Evolutionary conservation across 2,329 filamentous ascomycete genomes (phyloP).

Genomic region (Colletotrichum karsti): DNA sequence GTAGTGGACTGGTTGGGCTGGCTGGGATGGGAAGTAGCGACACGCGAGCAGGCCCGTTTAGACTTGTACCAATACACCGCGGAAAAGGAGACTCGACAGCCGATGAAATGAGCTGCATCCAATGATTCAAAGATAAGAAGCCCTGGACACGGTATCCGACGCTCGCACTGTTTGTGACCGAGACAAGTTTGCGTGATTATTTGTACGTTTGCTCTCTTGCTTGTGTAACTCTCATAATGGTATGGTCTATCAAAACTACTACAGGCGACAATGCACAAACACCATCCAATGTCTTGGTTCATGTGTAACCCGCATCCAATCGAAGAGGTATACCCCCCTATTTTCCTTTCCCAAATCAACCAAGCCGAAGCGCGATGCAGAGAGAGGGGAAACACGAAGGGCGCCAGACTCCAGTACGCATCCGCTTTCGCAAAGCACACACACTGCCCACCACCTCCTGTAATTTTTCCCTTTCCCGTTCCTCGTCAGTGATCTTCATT

Average conservation of each 20-base stretch:
- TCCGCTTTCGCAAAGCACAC: constrained; percentile 14
- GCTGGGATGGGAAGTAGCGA: constrained; percentile 2
- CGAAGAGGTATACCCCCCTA: neutral
- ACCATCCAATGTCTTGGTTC: constrained; percentile 3
- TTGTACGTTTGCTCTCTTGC: constrained; percentile 5
- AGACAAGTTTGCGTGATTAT: neutral
- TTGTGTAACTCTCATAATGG: constrained; percentile 23
- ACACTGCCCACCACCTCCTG: neutral
- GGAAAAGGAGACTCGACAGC: constrained; percentile 22
- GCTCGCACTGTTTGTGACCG: neutral
- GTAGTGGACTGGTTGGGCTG: neutral
- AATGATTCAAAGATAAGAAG: constrained; percentile 5
- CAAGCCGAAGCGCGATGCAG: constrained; percentile 2
- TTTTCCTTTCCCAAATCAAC: neutral
- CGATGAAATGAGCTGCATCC: constrained; percentile 20
- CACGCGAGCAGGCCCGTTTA: constrained; percentile 18
- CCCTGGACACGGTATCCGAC: neutral
- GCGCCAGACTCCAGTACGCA: constrained; percentile 25
- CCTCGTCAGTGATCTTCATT: neutral
- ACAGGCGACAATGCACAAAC: constrained; percentile 9
- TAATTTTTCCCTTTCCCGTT: neutral
- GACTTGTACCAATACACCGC: constrained; percentile 27
- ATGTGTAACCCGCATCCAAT: neutral
- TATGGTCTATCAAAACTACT: constrained; percentile 21
- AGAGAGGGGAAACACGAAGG: constrained; percentile 10